Base-by-base conservation (phyloP, 305 asterid species). In the Plantago rigida region DNA sequence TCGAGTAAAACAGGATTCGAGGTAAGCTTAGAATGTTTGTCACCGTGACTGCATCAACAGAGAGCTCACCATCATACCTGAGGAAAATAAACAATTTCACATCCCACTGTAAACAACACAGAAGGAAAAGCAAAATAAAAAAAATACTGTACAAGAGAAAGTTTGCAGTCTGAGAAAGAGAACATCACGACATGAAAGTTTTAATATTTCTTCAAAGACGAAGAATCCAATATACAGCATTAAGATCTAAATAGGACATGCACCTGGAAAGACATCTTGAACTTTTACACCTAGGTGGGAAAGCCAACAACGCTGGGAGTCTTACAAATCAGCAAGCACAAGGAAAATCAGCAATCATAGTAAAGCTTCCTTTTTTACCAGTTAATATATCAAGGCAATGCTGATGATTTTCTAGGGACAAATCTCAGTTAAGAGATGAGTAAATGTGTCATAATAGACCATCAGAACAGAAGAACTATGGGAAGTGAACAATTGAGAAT, bases 231-330 rank as follows among this genome's bases (percentile, higher is more conserved):
- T 47, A 24, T 49, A 11, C n/a, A 41, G 39, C 7, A 47, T 56
- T 66, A 22, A 24, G 15, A 55, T 68, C 56, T 34, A 31, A 49
- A 51, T 46, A 69, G 47, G 59, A 56, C 50, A 66, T 70, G 69
- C 50, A 89, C 99, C 99, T 89, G 63, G 62, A 60, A 70, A 87
- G 79, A 71, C 99, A 93, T 64, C 73, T 69, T 46, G 88, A 66
- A 81, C 81, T 81, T 78, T 80, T 83, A 81, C 99, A 93, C 50
- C 95, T 96, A 51, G 95, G 85, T 65, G 92, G 88, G 24, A 85
- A 89, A 72, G 85, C 95, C 82, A 89, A 42, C 26, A 93, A 48
- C 6, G 87, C 77, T 22, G 99, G 99, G 78, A 93, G 68, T 54
- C 99, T 97, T 93, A 81, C 56, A 49, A 67, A 70, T 36, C 51